phyloP scores from a whole-genome alignment of 75 land plant genomes.

The Pinus albicaulis region DNA sequence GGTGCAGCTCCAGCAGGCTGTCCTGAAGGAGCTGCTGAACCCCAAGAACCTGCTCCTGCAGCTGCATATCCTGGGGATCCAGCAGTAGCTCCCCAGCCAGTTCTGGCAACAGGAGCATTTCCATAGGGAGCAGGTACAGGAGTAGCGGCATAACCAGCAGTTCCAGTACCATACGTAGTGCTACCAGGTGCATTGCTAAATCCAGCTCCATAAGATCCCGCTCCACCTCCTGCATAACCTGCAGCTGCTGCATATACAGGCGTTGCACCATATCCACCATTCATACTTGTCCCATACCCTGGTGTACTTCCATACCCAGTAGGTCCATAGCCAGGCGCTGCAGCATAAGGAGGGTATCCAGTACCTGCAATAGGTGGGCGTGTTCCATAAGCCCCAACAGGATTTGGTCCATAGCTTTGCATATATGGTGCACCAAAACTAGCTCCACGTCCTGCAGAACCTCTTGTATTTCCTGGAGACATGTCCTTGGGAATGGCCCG shows the following conservation, averaged over 20 bases:
- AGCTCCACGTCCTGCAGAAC: slow-evolving; percentile 11
- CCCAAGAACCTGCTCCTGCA: slow-evolving; percentile 9
- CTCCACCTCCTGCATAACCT: background rate
- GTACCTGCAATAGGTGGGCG: slow-evolving; percentile 36
- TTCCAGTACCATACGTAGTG: slow-evolving; percentile 6
- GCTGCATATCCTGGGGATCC: slow-evolving; percentile 8
- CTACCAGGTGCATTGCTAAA: slow-evolving; percentile 9
- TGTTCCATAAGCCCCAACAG: slow-evolving; percentile 62
- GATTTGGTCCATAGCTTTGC: slow-evolving; percentile 16
- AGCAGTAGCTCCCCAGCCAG: slow-evolving; percentile 9
- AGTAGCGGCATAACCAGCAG: slow-evolving; percentile 5
- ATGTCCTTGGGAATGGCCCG: slow-evolving; percentile 88
- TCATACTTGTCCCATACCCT: slow-evolving; percentile 7
- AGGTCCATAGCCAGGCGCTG: slow-evolving; percentile 19
- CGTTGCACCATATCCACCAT: slow-evolving; percentile 7
- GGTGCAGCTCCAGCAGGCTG: slow-evolving; percentile 47
- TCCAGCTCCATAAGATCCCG: slow-evolving; percentile 14
- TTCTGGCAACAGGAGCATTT: slow-evolving; percentile 12
- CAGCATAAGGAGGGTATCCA: slow-evolving; percentile 42
- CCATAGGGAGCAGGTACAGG: slow-evolving; percentile 7
- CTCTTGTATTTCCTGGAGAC: slow-evolving; percentile 13
- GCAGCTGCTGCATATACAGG: slow-evolving; percentile 1
- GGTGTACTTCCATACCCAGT: slow-evolving; percentile 11
- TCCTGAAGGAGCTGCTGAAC: slow-evolving; percentile 35
- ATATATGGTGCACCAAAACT: slow-evolving; percentile 10